Percentiles rank a stretch among this genome's conserved stretches.
phyloP scores from a whole-genome alignment of 306 rosid species.

The Fragaria ananassa region DNA sequence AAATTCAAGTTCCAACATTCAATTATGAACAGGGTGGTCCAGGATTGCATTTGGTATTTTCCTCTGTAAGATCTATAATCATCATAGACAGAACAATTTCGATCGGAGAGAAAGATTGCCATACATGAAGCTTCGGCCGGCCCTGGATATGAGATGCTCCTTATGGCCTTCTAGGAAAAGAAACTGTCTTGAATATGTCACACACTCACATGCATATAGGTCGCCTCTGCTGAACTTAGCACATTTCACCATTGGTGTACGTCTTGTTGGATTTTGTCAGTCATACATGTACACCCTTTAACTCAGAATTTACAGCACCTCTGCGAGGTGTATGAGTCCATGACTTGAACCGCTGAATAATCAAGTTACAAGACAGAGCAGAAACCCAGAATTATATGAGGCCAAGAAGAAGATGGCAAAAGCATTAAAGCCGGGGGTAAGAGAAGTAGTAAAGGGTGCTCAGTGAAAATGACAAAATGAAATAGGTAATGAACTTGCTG shows the following conservation, averaged over 20 bases:
- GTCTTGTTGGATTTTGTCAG: background rate
- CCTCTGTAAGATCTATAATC: no score
- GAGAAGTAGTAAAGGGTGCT: background rate
- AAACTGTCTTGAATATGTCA: background rate
- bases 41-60: background rate
- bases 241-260: background rate
- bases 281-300: background rate
- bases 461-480: background rate
- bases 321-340: background rate
- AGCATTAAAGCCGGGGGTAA: background rate
- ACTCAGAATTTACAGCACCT: background rate
- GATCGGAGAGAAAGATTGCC: background rate
- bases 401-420: slow-evolving; percentile 17
- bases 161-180: background rate
- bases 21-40: background rate
- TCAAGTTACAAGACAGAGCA: background rate
- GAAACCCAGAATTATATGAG: background rate
- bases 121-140: background rate
- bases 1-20: background rate
- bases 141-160: background rate
- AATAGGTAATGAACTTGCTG: background rate
- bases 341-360: background rate
- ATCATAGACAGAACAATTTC: background rate
- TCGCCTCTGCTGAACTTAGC: background rate
- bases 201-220: background rate